A percentile compares a stretch with the other conserved stretches of the same genome.
phyloP scores from a whole-genome alignment of 73 alveolate species.

The Uronychia setigera region DNA sequence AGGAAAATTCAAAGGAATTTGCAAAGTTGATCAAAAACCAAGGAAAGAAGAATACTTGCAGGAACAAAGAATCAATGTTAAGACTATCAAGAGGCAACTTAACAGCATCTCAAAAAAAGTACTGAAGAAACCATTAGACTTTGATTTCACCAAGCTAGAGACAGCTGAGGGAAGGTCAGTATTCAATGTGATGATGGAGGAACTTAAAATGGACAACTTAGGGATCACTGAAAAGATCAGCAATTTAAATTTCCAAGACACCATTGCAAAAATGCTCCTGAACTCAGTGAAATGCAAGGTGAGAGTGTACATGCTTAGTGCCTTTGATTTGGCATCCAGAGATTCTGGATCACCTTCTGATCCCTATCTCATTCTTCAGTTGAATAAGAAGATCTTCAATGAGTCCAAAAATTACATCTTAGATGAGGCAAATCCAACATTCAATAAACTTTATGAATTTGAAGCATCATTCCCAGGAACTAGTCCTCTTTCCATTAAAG shows the following conservation, averaged over 20 bases:
- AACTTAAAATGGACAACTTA: constrained; percentile 32
- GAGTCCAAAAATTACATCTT: constrained; percentile 69
- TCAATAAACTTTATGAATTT: constrained; percentile 87
- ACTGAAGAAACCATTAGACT: constrained; percentile 23
- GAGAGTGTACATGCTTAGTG: constrained; percentile 85
- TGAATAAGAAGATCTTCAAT: constrained; percentile 78
- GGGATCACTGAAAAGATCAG: constrained; percentile 44
- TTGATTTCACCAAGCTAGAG: constrained; percentile 35
- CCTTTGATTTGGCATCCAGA: constrained; percentile 88
- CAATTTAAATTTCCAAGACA: constrained; percentile 40
- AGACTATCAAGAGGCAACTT: constrained; percentile 16
- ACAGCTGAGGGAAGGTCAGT: constrained; percentile 53
- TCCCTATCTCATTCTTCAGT: constrained; percentile 91
- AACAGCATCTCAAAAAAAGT: constrained; percentile 7
- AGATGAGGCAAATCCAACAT: constrained; percentile 90
- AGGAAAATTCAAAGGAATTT: constrained; percentile 65
- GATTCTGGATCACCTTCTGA: constrained; percentile 92
- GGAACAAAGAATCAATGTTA: constrained; percentile 23
- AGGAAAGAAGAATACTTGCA: constrained; percentile 9
- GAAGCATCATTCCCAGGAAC: constrained; percentile 71
- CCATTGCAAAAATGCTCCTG: constrained; percentile 57
- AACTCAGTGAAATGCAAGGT: constrained; percentile 64
- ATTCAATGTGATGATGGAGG: constrained; percentile 20
- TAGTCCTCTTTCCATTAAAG: constrained; percentile 55
- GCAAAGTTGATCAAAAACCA: constrained; percentile 35